A percentile compares a stretch with the other conserved stretches of the same genome.
Conservation (phyloP, 1,284 basidiomycete genomes). For the Puccinia sorghi region DNA sequence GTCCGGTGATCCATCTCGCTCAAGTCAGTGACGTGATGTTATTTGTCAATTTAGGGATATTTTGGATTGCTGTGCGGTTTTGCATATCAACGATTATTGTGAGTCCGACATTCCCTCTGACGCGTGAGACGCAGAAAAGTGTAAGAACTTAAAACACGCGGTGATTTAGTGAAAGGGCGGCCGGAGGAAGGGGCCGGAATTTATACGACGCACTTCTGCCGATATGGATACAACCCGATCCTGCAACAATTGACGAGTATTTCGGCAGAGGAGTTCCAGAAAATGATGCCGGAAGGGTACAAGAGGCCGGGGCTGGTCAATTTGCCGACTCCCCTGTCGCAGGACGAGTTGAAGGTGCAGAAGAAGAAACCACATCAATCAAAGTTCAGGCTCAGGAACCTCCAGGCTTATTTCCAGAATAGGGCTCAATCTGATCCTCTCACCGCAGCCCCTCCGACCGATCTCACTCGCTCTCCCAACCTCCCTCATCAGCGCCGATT, state of each 20-base stretch:
- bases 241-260: conserved; percentile 12
- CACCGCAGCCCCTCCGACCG: not conserved
- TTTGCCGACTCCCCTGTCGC: not conserved
- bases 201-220: conserved; percentile 8
- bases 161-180: not conserved
- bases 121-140: not conserved
- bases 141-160: not conserved
- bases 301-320: not conserved
- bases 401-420: not conserved
- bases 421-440: conserved; percentile 15
- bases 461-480: not conserved
- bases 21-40: not conserved
- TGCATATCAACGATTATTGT: conserved; percentile 29
- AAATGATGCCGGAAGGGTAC: not conserved
- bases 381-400: not conserved
- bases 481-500: not conserved
- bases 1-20: not conserved
- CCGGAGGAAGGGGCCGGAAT: not conserved
- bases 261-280: conserved; percentile 1
- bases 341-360: conserved; percentile 4
- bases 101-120: not conserved
- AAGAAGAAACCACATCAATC: not conserved
- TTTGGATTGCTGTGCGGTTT: conserved; percentile 29
- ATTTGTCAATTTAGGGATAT: conserved; percentile 2
- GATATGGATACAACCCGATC: conserved; percentile 35